A percentile compares a stretch with the other conserved stretches of the same genome.
Conservation (phyloP, 2,329 filamentous ascomycete genomes). For the Cladobotryum mycophilum region DNA sequence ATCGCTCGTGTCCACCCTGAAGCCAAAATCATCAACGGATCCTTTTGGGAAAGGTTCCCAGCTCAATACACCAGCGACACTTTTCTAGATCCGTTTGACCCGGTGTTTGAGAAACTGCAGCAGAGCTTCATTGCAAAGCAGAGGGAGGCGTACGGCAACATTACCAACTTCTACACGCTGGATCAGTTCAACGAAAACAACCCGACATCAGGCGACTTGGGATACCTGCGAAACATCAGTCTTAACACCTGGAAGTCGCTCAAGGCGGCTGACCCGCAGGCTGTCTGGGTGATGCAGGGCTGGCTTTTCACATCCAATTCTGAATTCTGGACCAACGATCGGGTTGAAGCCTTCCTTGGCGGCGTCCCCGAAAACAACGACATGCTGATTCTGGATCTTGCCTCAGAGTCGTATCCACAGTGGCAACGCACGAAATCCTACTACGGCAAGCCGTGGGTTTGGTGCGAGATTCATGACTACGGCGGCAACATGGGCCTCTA, state of each 20-base stretch:
- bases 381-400: constrained; percentile 46
- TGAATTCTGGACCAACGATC: constrained; percentile 37
- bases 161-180: constrained; percentile 42
- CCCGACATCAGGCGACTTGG: constrained; percentile 38
- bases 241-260: constrained; percentile 39
- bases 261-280: constrained; percentile 40
- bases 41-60: constrained; percentile 37
- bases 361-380: constrained; percentile 37
- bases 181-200: constrained; percentile 49
- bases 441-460: constrained; percentile 47
- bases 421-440: constrained; percentile 46
- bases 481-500: constrained; percentile 45
- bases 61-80: constrained; percentile 37
- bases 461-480: constrained; percentile 47
- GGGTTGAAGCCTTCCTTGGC: constrained; percentile 43
- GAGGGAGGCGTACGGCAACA: constrained; percentile 38
- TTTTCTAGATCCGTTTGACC: constrained; percentile 41
- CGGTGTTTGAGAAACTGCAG: constrained; percentile 36
- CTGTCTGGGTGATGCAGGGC: constrained; percentile 47
- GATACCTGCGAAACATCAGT: constrained; percentile 35
- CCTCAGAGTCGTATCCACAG: constrained; percentile 42
- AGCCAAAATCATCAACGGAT: constrained; percentile 38
- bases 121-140: constrained; percentile 41
- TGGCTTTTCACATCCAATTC: constrained; percentile 42
- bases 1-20: constrained; percentile 35